A percentile compares a stretch with the other conserved stretches of the same genome.
These are phyloP conservation scores for Backusella australiensis DNA, from an alignment of 192 early-diverging fungal species.

Conservation along the genomic window DNA sequence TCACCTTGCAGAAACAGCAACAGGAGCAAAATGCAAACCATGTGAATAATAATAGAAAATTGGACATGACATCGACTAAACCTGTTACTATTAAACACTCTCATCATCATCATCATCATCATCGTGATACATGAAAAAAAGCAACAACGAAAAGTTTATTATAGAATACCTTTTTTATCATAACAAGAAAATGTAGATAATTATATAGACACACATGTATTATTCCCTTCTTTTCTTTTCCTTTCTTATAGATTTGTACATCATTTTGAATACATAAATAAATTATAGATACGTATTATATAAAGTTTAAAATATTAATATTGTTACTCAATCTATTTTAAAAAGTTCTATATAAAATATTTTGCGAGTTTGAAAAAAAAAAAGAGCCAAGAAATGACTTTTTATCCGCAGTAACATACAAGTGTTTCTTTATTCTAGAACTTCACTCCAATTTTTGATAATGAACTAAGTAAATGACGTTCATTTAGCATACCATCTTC, in stretches of 20 bases:
- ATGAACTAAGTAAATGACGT: no score
- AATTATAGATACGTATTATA: not conserved
- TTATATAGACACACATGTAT: no score
- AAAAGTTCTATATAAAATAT: not conserved
- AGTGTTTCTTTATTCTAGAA: not conserved
- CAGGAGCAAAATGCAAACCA: not conserved
- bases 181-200: not conserved
- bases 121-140: not conserved
- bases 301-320: not conserved
- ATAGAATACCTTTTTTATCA: not conserved
- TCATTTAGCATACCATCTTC: not conserved
- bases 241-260: not conserved
- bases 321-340: not conserved
- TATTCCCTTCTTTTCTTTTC: no score
- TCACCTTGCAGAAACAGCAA: not conserved
- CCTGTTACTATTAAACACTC: not conserved
- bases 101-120: not conserved
- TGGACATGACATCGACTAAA: not conserved
- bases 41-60: not conserved
- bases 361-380: not conserved
- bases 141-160: not conserved
- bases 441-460: not conserved
- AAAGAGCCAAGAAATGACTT: not conserved
- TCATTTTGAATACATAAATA: not conserved
- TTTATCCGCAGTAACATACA: no score